Evolutionary conservation across 129 eudicot species (phyloP).

Genomic region (Pulicaria dysenterica): DNA sequence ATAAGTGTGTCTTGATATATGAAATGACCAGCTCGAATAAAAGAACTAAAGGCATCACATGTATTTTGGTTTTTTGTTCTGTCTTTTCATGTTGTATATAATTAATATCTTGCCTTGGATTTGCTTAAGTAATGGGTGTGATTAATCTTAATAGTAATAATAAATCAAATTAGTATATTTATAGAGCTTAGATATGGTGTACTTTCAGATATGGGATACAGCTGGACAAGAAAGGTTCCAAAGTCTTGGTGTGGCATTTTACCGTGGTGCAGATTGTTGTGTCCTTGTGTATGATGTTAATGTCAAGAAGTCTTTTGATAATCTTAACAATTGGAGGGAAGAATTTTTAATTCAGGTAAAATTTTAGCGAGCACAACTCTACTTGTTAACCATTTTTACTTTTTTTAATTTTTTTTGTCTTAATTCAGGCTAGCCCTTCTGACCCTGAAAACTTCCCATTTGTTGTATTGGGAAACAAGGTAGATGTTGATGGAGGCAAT

Average conservation of each 20-base stretch:
- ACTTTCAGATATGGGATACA: conserved; percentile 53
- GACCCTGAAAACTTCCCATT: conserved; percentile 60
- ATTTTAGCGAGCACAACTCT: not conserved
- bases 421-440: conserved; percentile 48
- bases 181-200: conserved; percentile 2
- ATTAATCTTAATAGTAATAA: too few relatives aligned
- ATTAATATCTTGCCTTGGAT: conserved; percentile 11
- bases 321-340: conserved; percentile 55
- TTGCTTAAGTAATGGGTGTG: not conserved
- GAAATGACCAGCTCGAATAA: not conserved
- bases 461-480: conserved; percentile 54
- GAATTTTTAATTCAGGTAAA: conserved; percentile 51
- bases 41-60: not conserved
- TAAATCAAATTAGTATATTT: too few relatives aligned
- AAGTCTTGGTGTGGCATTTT: conserved; percentile 56
- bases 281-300: conserved; percentile 54
- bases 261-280: conserved; percentile 57
- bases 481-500: conserved; percentile 58
- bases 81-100: conserved; percentile 2
- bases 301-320: conserved; percentile 56
- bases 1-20: too few relatives aligned
- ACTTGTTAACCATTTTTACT: not conserved
- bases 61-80: not conserved
- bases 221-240: conserved; percentile 61
- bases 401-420: not conserved